Evolutionary conservation across 2,329 filamentous ascomycete genomes (phyloP), one percentile per base, ranked within the genome.

Genomic region (Exserohilum rostratum): DNA sequence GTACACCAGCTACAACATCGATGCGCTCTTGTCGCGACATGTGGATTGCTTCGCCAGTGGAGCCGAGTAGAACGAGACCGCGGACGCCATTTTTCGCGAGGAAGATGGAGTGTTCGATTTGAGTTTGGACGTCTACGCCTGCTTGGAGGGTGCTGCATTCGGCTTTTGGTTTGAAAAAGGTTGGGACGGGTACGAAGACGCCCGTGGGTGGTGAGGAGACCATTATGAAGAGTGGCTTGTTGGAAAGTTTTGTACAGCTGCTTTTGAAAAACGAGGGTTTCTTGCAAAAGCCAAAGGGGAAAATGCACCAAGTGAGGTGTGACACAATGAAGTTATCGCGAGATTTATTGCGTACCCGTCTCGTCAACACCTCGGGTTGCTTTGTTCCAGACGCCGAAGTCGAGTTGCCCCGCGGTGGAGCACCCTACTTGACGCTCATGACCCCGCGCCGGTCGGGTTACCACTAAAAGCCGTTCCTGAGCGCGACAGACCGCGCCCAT

Each of bases 41-140:
- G 70, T 87, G 85, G 38, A 88, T 82, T 0, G 84, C 83, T 70
- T 88, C 86, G 54, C 86, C 86, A 0, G 86, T 88, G 34, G 82
- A 85, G 20, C 86, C 86, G 45, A 88, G 81, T 35, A 88, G 77
- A 10, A 88, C 84, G 22, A 88, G 77, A 18, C 86, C 86, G 27
- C 78, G 78, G 62, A 88, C 83, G 51, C 86, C 86, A 60, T 80
- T 79, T 47, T 80, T 78, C 33, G 85, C 85, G 33, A 88, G 82
- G 67, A 85, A 85, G 6, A 88, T 67, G 9, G 80, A 80, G 77
- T 88, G 85, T 25, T 79, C 76, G 20, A 79, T 77, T 66, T 89
- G 86, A 0, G 85, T 80, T 42, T 81, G 76, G 54, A 85, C 73
- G 64, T 89, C 86, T 46, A 88, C 76, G 6, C 81, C 77, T 22